These are phyloP conservation scores for Auricularia sp. DNA, from an alignment of 768 basidiomycete species.

Conservation along the genomic window DNA sequence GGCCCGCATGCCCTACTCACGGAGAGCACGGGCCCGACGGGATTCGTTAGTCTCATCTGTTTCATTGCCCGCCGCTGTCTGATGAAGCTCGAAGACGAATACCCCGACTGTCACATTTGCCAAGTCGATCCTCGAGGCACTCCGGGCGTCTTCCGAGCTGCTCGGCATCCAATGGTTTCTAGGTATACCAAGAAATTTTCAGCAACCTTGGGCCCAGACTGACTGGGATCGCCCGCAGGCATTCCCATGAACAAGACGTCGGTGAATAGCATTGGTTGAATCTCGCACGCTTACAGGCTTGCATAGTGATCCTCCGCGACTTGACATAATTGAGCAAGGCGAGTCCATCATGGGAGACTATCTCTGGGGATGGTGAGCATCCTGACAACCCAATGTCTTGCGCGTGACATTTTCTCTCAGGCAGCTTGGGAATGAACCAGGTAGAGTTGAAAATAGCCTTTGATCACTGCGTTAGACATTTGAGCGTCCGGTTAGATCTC, in stretches of 20 bases:
- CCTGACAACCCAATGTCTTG: not conserved
- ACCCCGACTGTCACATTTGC: not conserved
- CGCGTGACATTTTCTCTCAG: not conserved
- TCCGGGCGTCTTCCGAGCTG: not conserved
- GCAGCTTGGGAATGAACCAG: not conserved
- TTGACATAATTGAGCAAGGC: not conserved
- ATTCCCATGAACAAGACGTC: not conserved
- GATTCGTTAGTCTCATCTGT: conserved; percentile 9
- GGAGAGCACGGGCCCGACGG: conserved; percentile 14
- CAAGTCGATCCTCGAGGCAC: not conserved
- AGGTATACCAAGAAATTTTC: too few relatives aligned
- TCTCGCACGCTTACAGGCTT: not conserved
- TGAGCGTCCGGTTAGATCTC: not conserved
- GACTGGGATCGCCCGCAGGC: not conserved
- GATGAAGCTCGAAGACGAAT: conserved; percentile 46
- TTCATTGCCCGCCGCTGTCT: conserved; percentile 47
- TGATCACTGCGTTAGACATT: not conserved
- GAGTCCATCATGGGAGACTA: not conserved
- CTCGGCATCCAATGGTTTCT: not conserved
- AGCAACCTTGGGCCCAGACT: too few relatives aligned
- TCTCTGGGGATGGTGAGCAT: not conserved
- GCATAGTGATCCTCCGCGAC: conserved; percentile 1
- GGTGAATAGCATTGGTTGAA: not conserved
- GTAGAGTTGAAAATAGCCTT: not conserved
- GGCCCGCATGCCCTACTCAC: conserved; percentile 45